phyloP scores from a whole-genome alignment of 129 eudicot genomes.

The Centaurea solstitialis region DNA sequence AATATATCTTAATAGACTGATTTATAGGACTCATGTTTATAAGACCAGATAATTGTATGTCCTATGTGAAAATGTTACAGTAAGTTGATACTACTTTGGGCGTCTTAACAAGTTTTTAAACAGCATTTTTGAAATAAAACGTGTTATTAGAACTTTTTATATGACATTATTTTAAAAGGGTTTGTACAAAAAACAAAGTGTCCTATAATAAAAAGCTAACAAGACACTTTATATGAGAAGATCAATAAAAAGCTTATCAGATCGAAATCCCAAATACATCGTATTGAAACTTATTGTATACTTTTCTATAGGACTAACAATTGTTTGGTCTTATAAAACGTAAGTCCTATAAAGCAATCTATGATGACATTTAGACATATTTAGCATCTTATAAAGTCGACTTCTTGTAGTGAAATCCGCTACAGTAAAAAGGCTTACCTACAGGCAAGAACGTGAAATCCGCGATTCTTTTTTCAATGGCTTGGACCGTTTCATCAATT shows the following conservation, averaged over 20 bases:
- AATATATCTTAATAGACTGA: neutral
- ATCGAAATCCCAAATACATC: no score
- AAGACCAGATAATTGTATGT: neutral
- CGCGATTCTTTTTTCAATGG: slow-evolving; percentile 84
- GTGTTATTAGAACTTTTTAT: no score
- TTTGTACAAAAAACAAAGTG: no score
- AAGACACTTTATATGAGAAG: no score
- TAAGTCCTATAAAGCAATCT: neutral
- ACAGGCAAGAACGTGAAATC: slow-evolving; percentile 91
- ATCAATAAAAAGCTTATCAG: no score
- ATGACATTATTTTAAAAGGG: no score
- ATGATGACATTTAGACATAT: neutral
- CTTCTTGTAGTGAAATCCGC: neutral
- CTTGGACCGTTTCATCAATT: slow-evolving; percentile 56
- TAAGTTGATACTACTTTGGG: neutral
- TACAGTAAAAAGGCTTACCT: slow-evolving; percentile 49
- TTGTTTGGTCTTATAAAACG: neutral
- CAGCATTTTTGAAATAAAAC: neutral
- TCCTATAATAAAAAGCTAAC: no score
- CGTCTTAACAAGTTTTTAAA: neutral
- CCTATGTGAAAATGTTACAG: neutral
- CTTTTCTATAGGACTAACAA: neutral
- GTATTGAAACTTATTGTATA: neutral
- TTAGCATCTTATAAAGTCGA: neutral
- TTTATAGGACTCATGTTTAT: no score